These are phyloP conservation scores for Lepidium campestre DNA, from an alignment of 441 rosid species.

Conservation along the genomic window DNA sequence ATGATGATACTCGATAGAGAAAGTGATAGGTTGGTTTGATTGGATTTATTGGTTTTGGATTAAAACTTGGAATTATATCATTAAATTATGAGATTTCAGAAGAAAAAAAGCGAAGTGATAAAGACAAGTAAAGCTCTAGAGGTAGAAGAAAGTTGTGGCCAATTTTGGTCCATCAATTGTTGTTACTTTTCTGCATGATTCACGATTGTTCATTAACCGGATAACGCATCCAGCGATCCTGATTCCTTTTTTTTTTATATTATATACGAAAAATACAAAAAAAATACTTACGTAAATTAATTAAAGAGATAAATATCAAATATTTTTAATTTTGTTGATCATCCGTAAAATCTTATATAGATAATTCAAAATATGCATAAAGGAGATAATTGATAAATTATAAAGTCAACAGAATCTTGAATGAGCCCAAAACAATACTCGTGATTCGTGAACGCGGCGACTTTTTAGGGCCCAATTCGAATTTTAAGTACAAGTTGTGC, in stretches of 20 bases:
- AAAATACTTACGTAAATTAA: too few relatives aligned
- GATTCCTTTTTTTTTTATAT: not conserved
- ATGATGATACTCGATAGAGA: not conserved
- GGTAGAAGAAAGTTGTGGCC: not conserved
- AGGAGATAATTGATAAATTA: not conserved
- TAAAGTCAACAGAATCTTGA: not conserved
- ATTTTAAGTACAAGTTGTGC: slow-evolving; percentile 9
- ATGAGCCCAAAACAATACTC: not conserved
- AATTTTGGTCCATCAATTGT: not conserved
- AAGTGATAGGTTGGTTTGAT: slow-evolving; percentile 11
- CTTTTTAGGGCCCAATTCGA: slow-evolving; percentile 6
- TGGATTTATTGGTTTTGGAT: not conserved
- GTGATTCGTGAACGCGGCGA: slow-evolving; percentile 10
- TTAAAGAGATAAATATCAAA: not conserved
- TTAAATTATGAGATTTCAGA: not conserved
- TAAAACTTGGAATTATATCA: not conserved
- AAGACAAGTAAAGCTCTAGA: slow-evolving; percentile 1
- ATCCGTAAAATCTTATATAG: too few relatives aligned
- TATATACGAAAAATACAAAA: not conserved
- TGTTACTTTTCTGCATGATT: not conserved
- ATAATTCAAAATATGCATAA: too few relatives aligned
- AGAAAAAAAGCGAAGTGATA: not conserved
- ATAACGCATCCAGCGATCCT: slow-evolving; percentile 8
- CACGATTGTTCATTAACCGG: slow-evolving; percentile 2
- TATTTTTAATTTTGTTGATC: too few relatives aligned